Evolutionary conservation across 108 stramenopile species (phyloP).

Genomic region (Pelagomonas calceolata): DNA sequence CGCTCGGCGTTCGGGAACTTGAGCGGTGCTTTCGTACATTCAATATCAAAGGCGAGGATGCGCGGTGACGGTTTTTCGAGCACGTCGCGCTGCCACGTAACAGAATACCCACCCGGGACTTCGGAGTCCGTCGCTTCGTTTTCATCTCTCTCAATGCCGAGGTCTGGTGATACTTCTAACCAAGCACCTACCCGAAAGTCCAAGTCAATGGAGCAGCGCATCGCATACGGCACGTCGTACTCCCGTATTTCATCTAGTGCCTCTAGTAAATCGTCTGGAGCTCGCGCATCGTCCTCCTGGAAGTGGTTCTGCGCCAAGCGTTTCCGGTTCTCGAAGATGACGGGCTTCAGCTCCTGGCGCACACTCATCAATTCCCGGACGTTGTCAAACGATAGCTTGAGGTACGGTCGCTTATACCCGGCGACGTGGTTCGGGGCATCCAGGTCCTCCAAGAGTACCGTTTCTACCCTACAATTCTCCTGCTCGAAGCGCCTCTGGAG

Average conservation of each 20-base stretch:
- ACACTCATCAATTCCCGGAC: slow-evolving; percentile 53
- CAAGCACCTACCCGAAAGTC: slow-evolving; percentile 85
- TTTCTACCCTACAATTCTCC: slow-evolving; percentile 19
- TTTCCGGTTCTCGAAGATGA: slow-evolving; percentile 26
- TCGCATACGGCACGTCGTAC: slow-evolving; percentile 92
- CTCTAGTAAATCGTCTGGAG: slow-evolving; percentile 50
- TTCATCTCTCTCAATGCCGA: too few species aligned
- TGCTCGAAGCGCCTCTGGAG: slow-evolving; percentile 34
- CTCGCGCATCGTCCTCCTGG: slow-evolving; percentile 12
- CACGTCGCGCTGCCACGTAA: slow-evolving; percentile 59
- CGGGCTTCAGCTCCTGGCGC: neutral
- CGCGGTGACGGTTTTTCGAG: slow-evolving; percentile 81
- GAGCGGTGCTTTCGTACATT: slow-evolving; percentile 93
- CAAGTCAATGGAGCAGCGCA: slow-evolving; percentile 77
- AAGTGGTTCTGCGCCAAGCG: too few species aligned
- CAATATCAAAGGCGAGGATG: slow-evolving; percentile 95
- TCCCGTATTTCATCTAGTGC: slow-evolving; percentile 73
- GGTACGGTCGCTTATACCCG: slow-evolving; percentile 37
- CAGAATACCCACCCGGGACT: neutral
- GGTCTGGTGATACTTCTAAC: slow-evolving; percentile 70
- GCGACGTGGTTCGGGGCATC: slow-evolving; percentile 53
- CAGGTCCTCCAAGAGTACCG: slow-evolving; percentile 46
- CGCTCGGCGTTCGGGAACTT: slow-evolving; percentile 91
- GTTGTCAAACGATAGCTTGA: slow-evolving; percentile 53
- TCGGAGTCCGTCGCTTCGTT: too few species aligned